These are phyloP conservation scores for Lachnellula occidentalis DNA, from an alignment of 2,329 filamentous ascomycete genomes.

Conservation along the genomic window DNA sequence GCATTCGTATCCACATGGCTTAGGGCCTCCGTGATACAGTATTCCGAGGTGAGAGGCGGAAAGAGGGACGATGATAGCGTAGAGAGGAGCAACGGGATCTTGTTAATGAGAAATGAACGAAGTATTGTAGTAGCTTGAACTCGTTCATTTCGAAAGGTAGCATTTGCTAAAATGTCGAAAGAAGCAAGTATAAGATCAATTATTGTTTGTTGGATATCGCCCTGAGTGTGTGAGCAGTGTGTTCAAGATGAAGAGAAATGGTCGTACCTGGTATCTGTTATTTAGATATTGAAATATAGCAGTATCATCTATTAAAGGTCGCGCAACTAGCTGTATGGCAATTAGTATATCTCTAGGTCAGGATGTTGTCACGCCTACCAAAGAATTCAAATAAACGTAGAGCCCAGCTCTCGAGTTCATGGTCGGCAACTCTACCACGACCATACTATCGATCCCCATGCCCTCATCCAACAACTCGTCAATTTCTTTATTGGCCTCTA, in stretches of 20 bases:
- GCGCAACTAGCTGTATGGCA: conserved; percentile 62
- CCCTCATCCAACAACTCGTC: conserved; percentile 54
- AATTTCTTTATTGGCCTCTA: conserved; percentile 45
- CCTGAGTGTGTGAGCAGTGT: conserved; percentile 41
- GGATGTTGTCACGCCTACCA: conserved; percentile 48
- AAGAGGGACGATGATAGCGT: conserved; percentile 53
- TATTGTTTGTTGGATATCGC: conserved; percentile 69
- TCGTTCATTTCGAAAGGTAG: conserved; percentile 65
- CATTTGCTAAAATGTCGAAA: conserved; percentile 86
- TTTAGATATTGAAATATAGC: conserved; percentile 74
- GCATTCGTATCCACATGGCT: conserved; percentile 54
- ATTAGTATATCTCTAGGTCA: conserved; percentile 23
- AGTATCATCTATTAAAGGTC: conserved; percentile 77
- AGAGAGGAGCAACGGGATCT: conserved; percentile 56
- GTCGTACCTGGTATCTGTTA: conserved; percentile 72
- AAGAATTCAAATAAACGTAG: conserved; percentile 78
- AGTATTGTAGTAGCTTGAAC: conserved; percentile 62
- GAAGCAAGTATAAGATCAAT: conserved; percentile 81
- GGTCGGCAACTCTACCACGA: conserved; percentile 60
- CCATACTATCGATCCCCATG: conserved; percentile 36
- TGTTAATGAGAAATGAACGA: conserved; percentile 80
- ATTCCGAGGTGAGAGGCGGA: conserved; percentile 53
- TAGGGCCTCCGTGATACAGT: conserved; percentile 62
- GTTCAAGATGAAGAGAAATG: background rate
- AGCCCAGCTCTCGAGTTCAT: conserved; percentile 75